A percentile compares a stretch with the other conserved stretches of the same genome.
These are phyloP conservation scores for Solanum rostratum DNA, from an alignment of 257 asterid genomes.

Conservation along the genomic window DNA sequence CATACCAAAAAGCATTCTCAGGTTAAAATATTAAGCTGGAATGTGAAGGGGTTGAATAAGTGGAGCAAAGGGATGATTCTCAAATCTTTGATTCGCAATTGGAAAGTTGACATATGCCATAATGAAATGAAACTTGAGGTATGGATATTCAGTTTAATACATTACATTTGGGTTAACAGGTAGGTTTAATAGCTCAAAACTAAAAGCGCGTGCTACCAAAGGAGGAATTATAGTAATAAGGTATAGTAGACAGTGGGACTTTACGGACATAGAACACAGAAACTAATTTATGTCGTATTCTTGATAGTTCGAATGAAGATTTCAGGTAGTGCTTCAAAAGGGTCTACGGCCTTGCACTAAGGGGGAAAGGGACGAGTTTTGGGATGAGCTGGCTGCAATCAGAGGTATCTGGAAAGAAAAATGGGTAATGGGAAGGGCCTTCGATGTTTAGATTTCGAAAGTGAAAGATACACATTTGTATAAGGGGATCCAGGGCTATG, in stretches of 20 bases:
- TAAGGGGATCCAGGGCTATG: neutral
- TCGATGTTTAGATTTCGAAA: neutral
- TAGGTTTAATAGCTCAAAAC: neutral
- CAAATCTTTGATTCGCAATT: neutral
- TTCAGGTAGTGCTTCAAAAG: neutral
- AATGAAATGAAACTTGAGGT: neutral
- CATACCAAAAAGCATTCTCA: neutral
- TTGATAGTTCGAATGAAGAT: neutral
- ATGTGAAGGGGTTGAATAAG: neutral
- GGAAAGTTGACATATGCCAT: neutral
- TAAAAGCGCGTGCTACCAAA: neutral
- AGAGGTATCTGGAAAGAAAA: neutral
- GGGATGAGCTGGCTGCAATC: neutral
- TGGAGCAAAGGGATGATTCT: neutral
- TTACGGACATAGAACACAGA: neutral
- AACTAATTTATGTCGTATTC: neutral
- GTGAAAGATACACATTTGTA: neutral
- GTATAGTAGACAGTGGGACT: neutral
- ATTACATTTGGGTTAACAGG: neutral
- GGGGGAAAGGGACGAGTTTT: neutral
- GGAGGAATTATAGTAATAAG: neutral
- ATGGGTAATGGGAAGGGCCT: neutral
- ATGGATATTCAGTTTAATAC: neutral
- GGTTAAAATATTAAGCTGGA: neutral
- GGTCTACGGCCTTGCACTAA: neutral